A percentile compares a stretch with the other conserved stretches of the same genome.
phyloP scores from a whole-genome alignment of 2,329 filamentous ascomycete species.

The Trichoderma sp. region DNA sequence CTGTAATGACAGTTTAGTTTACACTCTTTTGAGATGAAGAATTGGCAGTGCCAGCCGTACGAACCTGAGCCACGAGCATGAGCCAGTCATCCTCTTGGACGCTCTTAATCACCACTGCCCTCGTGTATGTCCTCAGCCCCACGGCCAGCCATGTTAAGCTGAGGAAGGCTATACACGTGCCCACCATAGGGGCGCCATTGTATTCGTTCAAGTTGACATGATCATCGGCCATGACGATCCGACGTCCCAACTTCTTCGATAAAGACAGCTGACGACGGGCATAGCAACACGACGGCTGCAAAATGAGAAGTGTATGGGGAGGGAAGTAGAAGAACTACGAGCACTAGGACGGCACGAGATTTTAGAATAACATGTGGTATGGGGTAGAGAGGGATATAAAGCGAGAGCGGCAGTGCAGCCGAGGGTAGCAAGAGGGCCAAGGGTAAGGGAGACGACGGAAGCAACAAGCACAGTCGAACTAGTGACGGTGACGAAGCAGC shows the following conservation, averaged over 20 bases:
- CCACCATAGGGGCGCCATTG: conserved; percentile 39
- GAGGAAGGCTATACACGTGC: conserved; percentile 38
- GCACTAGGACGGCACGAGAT: neutral
- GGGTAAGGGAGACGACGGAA: neutral
- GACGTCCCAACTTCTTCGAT: conserved; percentile 7
- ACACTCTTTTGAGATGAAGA: neutral
- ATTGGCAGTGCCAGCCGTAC: conserved; percentile 1
- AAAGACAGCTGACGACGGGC: conserved; percentile 11
- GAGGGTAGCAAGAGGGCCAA: neutral
- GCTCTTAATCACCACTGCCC: conserved; percentile 41
- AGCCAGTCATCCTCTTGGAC: conserved; percentile 54
- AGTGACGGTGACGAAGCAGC: conserved; percentile 3
- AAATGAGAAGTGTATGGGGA: neutral
- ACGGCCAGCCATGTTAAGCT: conserved; percentile 43
- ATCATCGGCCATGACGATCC: conserved; percentile 31
- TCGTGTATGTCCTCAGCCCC: conserved; percentile 43
- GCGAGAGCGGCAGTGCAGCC: neutral
- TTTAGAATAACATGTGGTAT: neutral
- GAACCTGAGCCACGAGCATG: conserved; percentile 49
- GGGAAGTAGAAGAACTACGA: neutral
- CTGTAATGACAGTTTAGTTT: conserved; percentile 27
- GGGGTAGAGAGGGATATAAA: neutral
- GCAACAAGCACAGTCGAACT: neutral
- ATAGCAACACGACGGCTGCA: conserved; percentile 10
- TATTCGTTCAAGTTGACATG: conserved; percentile 37